A percentile compares a stretch with the other conserved stretches of the same genome.
Conservation (phyloP, 2,329 filamentous ascomycete genomes). For the Trichoderma polysporum region DNA sequence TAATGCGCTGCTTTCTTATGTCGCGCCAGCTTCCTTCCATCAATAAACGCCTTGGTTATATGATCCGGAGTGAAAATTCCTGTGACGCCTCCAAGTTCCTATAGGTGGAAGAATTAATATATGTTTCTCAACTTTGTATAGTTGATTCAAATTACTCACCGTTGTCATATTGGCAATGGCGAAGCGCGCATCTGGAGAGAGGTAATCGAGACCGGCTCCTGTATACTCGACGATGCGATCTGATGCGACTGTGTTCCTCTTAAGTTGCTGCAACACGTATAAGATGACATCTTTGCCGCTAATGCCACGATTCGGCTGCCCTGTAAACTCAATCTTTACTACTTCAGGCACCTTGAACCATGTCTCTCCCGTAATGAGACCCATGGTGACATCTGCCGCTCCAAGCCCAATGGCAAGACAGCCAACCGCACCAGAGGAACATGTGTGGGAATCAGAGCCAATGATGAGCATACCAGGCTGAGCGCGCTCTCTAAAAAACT, state of each 20-base stretch:
- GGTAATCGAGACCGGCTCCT: slow-evolving; percentile 40
- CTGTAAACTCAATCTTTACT: slow-evolving; percentile 41
- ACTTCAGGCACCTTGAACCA: slow-evolving; percentile 48
- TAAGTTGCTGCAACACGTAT: slow-evolving; percentile 43
- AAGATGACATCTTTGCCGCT: slow-evolving; percentile 48
- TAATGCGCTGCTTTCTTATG: slow-evolving; percentile 36
- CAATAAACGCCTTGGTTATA: slow-evolving; percentile 36
- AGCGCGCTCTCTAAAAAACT: slow-evolving; percentile 44
- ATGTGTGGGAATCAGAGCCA: slow-evolving; percentile 48
- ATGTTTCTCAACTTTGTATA: background rate
- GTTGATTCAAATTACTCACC: background rate
- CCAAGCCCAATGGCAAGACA: slow-evolving; percentile 46
- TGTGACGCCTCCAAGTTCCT: slow-evolving; percentile 41
- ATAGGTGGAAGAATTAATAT: background rate
- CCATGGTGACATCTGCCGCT: slow-evolving; percentile 45
- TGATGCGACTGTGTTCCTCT: slow-evolving; percentile 46
- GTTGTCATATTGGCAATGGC: slow-evolving; percentile 49
- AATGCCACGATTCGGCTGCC: slow-evolving; percentile 36
- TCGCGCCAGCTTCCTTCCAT: slow-evolving; percentile 30
- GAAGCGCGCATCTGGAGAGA: slow-evolving; percentile 46
- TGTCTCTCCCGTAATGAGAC: slow-evolving; percentile 45
- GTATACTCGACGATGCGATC: slow-evolving; percentile 47
- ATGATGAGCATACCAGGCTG: slow-evolving; percentile 46
- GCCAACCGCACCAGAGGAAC: slow-evolving; percentile 42
- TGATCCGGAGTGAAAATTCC: slow-evolving; percentile 41